Evolutionary conservation across 331 rosid genomes (phyloP).

Genomic region (Quercus lobata): DNA sequence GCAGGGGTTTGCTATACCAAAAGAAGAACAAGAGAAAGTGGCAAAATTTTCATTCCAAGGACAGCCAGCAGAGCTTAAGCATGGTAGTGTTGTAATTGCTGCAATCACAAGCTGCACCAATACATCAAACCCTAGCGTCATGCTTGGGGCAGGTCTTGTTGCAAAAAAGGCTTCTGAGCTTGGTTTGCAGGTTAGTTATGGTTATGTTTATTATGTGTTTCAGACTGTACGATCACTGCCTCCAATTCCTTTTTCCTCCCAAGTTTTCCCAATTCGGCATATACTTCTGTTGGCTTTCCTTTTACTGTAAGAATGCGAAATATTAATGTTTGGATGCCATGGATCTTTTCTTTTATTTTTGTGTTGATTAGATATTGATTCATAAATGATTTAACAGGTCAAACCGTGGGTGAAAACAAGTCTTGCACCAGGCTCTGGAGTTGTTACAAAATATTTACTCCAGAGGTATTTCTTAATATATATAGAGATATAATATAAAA

Average conservation of each 20-base stretch:
- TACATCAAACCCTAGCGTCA: conserved; percentile 95
- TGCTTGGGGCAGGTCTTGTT: conserved; percentile 96
- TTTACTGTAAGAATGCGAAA: neutral
- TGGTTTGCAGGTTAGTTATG: conserved; percentile 68
- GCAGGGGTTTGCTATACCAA: conserved; percentile 90
- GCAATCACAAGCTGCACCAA: conserved; percentile 96
- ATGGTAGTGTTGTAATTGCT: conserved; percentile 90
- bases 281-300: neutral
- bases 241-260: neutral
- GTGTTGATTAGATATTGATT: neutral
- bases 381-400: conserved; percentile 42
- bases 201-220: neutral
- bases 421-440: conserved; percentile 99
- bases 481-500: neutral
- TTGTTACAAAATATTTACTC: conserved; percentile 82
- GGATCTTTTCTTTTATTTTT: neutral
- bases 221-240: neutral
- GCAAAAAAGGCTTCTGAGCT: conserved; percentile 87
- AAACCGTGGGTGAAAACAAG: conserved; percentile 99
- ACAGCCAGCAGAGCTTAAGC: conserved; percentile 82
- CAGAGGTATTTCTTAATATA: conserved; percentile 53
- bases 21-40: conserved; percentile 71
- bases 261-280: neutral
- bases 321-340: neutral
- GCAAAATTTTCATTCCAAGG: conserved; percentile 82